Evolutionary conservation across 768 basidiomycete species (phyloP), one percentile per base, ranked within the genome.

Genomic region (Chalciporus chontae): DNA sequence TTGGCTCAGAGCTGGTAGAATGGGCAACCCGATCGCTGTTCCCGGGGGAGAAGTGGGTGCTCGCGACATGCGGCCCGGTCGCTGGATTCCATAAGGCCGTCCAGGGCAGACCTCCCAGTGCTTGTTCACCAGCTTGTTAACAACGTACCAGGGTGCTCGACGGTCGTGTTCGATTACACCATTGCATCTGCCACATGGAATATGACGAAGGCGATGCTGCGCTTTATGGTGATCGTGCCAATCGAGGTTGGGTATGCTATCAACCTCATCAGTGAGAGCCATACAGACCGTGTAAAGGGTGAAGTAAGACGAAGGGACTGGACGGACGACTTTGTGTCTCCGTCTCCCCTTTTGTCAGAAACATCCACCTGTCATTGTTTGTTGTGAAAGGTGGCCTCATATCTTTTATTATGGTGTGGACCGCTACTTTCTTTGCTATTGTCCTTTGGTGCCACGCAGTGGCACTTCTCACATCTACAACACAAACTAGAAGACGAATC

Each of bases 181-280:
- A 46, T 29, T 23, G 42, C 66, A 68, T 55, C 54, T 61, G 45
- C 63, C 51, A 50, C 66, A 67, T 51, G 62, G 60, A n/a, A 66
- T 51, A 14, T 34, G 37, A 9, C 40, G 51, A 36, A 52, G 13
- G 13, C 15, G 57, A 31, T 50, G 50, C 32, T 50, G 50, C 37
- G 52, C 48, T 51, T 43, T 51, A 23, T 37, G 48, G 21, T 45
- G 51, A 54, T 64, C 55, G 13, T 34, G 15, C 51, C 45, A 45
- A 37, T 45, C 34, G 11, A 46, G 34, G n/a, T 42, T 14, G 4
- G 52, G 29, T 47, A 23, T 41, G 18, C 43, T 54, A 45, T 36
- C 32, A 48, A 47, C 40, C 41, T 41, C 46, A 42, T 54, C 52
- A 37, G 50, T 27, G 48, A 45, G 53, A 41, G 60, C 56, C 64